Base-by-base conservation (phyloP, 768 basidiomycete genomes). In the Leccinum barrowsii region DNA sequence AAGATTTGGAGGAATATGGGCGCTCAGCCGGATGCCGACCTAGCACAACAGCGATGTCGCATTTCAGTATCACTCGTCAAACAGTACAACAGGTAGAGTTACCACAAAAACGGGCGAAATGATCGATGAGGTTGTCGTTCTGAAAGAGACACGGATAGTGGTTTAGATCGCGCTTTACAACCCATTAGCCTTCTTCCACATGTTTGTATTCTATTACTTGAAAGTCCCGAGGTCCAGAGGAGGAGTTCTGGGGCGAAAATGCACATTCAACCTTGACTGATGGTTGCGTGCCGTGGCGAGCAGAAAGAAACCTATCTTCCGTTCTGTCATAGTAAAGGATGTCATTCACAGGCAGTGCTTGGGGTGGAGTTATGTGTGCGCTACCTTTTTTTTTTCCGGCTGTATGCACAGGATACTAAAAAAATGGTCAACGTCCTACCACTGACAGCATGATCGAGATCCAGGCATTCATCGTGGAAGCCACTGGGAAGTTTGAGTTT, bases 1-100 rank as follows among this genome's bases (percentile, higher is more conserved):
- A 54, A 99, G 85, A 75, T 99, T 95, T 11, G 95, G 91, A 32
- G 95, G 94, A 72, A 98, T 98, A 69, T 95, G 93, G 3, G 92
- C 86, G 74, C 95, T 97, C 78, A 97, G 94, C 56, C 95, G 84
- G 53, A 98, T 80, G 49, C 94, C 96, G 63, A 95, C 11, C 92
- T 94, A 66, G 7, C 1, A 17, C 65, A 58, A 26, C 2, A 50
- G 17, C 35, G 32, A 5, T 2, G 32, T 21, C 46, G 2, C 21
- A 35, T 19, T 12, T 34, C 34, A 34, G 34, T 13, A 34, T 34
- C 34, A 13, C 5, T 63, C 12, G 17, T 40, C 4, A 15, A 40
- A 40, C 7, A 1, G 17, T n/a, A 40, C 17, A n/a, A 8, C 17
- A 40, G 2, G 15, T 7, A 8, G 37, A 40, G 19, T 19, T 44